These are phyloP conservation scores for Apiospora hydei DNA, from an alignment of 2,329 filamentous ascomycete genomes.

Conservation along the genomic window DNA sequence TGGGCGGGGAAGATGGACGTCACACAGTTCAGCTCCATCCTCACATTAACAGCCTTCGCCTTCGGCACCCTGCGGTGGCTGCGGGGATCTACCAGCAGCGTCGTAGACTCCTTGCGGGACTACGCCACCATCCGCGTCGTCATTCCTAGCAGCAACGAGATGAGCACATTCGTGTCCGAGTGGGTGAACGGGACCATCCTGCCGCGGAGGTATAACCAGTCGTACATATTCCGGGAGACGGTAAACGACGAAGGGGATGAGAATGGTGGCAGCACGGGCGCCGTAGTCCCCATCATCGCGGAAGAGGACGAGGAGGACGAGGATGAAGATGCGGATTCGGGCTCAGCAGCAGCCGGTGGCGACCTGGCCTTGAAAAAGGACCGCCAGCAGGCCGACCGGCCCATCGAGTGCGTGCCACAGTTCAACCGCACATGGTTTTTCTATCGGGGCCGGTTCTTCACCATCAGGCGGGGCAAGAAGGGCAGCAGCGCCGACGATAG, in stretches of 20 bases:
- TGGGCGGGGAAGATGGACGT: background rate
- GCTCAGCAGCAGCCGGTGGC: background rate
- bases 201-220: conserved; percentile 18
- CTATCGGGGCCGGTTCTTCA: conserved; percentile 5
- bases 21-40: conserved; percentile 1
- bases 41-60: conserved; percentile 15
- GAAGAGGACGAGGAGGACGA: background rate
- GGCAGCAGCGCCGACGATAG: conserved; percentile 23
- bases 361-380: conserved; percentile 36
- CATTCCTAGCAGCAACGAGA: conserved; percentile 8
- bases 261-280: background rate
- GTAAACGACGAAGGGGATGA: background rate
- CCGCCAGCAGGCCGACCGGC: conserved; percentile 43
- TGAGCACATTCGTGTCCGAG: conserved; percentile 11
- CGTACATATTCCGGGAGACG: background rate
- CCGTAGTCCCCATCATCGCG: background rate
- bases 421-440: conserved; percentile 19
- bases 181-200: background rate
- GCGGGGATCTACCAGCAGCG: conserved; percentile 6
- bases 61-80: conserved; percentile 8
- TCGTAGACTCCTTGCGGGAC: background rate
- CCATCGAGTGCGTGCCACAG: conserved; percentile 28
- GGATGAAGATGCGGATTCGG: background rate
- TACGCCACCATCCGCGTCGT: conserved; percentile 6
- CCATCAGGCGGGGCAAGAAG: conserved; percentile 32